Conservation (phyloP, 306 rosid species). For the Crotalaria pallida region DNA sequence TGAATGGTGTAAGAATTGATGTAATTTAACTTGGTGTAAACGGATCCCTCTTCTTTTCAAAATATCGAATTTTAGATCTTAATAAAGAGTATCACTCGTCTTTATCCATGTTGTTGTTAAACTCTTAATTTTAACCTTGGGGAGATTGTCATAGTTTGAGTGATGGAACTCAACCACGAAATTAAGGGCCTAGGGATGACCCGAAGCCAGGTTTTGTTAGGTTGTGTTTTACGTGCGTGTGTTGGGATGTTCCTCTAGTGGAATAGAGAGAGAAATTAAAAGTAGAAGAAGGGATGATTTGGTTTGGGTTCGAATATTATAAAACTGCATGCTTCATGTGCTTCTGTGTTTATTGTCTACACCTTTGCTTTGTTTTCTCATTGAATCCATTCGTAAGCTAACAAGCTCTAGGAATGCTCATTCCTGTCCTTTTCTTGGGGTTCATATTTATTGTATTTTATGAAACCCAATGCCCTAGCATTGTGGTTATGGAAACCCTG, state of each 20-base stretch:
- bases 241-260: background rate
- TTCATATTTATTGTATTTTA: constrained; percentile 23
- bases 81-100: no score
- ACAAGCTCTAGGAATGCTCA: constrained; percentile 71
- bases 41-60: no score
- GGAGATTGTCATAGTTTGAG: no score
- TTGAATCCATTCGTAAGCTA: constrained; percentile 51
- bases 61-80: no score
- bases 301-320: constrained; percentile 28
- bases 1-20: no score
- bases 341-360: constrained; percentile 25
- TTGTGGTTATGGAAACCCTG: constrained; percentile 37
- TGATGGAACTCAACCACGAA: no score
- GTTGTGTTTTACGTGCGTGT: background rate
- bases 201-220: background rate
- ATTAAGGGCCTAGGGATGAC: constrained; percentile 14
- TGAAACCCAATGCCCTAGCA: constrained; percentile 38
- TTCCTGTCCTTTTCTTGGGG: constrained; percentile 38
- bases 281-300: no score
- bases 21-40: no score
- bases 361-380: constrained; percentile 23
- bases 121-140: no score
- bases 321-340: constrained; percentile 53
- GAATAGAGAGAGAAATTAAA: constrained; percentile 5
- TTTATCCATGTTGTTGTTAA: no score